Percentiles rank a stretch among this genome's conserved stretches.
Evolutionary conservation across 495 filamentous ascomycete species (phyloP).

Genomic region (Bathelium albidoporum): DNA sequence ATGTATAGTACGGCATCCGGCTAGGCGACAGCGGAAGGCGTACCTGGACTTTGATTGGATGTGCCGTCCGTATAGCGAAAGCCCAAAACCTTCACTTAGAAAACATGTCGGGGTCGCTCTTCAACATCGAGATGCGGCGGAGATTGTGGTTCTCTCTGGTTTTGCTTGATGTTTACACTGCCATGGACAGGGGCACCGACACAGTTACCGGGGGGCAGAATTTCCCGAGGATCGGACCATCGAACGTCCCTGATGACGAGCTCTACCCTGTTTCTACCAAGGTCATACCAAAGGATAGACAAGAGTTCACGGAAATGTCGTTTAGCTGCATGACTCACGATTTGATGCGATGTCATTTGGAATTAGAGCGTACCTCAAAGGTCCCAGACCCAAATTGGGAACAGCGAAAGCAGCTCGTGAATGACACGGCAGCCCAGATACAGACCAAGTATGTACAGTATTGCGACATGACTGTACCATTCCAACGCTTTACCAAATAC

Average conservation of each 20-base stretch:
- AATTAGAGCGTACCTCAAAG: neutral
- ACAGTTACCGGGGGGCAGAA: neutral
- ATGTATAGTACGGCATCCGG: conserved; percentile 2
- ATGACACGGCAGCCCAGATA: neutral
- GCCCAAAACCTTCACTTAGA: conserved; percentile 12
- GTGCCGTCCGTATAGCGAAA: conserved; percentile 15
- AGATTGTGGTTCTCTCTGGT: conserved; percentile 14
- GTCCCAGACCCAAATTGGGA: neutral
- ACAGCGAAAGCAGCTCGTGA: neutral
- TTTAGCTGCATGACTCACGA: conserved; percentile 6
- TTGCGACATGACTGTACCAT: conserved; percentile 6
- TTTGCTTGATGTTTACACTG: conserved; percentile 15
- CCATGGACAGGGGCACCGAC: conserved; percentile 13
- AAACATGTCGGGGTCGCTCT: conserved; percentile 5
- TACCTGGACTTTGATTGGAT: conserved; percentile 13
- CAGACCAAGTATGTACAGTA: conserved; percentile 11
- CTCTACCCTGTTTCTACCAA: conserved; percentile 14
- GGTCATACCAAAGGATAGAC: conserved; percentile 8
- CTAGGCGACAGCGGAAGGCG: conserved; percentile 7
- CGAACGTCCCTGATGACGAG: conserved; percentile 14
- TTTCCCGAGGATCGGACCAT: neutral
- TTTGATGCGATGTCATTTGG: conserved; percentile 1
- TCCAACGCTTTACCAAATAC: conserved; percentile 3
- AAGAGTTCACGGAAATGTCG: conserved; percentile 16
- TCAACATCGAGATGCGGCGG: conserved; percentile 13